These are phyloP conservation scores for Plasmodium vivax DNA, from an alignment of 169 alveolate species.

Conservation along the genomic window DNA sequence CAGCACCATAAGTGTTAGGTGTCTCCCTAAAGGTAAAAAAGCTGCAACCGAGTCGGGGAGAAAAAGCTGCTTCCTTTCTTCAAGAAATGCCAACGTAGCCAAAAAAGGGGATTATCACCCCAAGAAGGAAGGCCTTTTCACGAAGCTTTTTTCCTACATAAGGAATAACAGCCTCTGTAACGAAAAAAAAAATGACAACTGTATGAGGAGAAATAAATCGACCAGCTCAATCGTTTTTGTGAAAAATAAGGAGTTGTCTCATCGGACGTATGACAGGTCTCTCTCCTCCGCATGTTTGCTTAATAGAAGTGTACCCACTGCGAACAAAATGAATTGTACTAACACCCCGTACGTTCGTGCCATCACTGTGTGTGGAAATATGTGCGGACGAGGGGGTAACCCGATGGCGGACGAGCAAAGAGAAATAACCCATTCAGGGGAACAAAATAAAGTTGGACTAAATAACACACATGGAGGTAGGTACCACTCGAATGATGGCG, in stretches of 20 bases:
- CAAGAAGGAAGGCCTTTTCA: conserved; percentile 10
- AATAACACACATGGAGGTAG: background rate
- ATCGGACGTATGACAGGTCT: background rate
- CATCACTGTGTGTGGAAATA: background rate
- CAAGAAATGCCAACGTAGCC: background rate
- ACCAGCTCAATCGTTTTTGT: background rate
- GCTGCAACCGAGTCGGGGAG: background rate
- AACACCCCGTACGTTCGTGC: background rate
- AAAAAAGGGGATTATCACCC: conserved; percentile 7
- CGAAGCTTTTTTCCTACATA: conserved; percentile 45
- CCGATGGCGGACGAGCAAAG: background rate
- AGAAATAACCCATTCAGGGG: background rate
- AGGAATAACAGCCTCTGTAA: conserved; percentile 45
- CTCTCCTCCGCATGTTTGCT: background rate
- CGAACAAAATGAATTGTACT: background rate
- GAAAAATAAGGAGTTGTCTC: background rate
- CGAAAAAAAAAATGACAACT: conserved; percentile 27
- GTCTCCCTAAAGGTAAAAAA: background rate
- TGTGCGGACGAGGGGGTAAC: background rate
- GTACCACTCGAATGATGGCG: background rate
- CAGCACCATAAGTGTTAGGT: conserved; percentile 6
- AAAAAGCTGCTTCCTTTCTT: conserved; percentile 16
- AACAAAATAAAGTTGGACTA: background rate
- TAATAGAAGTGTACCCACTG: background rate
- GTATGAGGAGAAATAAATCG: conserved; percentile 39